Evolutionary conservation across 192 early-diverging fungal genomes (phyloP), one percentile per base, ranked within the genome.

Genomic region (Coemansia sp.): DNA sequence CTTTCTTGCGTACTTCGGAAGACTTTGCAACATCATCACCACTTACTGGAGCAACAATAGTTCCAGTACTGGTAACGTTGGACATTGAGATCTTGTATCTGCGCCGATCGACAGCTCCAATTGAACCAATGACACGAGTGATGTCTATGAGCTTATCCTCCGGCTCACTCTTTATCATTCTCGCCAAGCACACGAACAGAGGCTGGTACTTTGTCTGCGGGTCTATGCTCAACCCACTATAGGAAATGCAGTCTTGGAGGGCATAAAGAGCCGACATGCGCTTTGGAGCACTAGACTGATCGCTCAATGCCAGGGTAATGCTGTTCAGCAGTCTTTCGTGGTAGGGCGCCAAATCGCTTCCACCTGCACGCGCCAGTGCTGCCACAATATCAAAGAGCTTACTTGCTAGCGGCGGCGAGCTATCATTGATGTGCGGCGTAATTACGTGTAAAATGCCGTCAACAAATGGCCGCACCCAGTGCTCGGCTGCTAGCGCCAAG

Each of bases 41-140:
- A 16, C 6, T 33, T 21, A 13, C 64, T 19, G 39, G n/a, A 6
- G 59, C n/a, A 26, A 14, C 43, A 7, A n/a, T 21, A 4, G 47
- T 16, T 6, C 9, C 42, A 6, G 30, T 42, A 23, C 47, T 19
- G 4, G 62, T 39, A 32, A 60, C 26, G 10, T 46, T 49, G 19
- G 44, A 4, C 38, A 30, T n/a, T 11, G 64, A 62, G 23, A 55
- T 50, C 47, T 67, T 70, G 61, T 63, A 71, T 16, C 30, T 49
- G 79, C 97, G 96, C 30, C 95, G 95, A 86, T 99, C 97, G 17
- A 97, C 77, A 6, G 97, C 97, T 38, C 97, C 97, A 6, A 99
- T 84, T 35, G 95, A 94, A 40, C 97, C 97, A 63, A 99, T 88
- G 13, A 95, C 85, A 62, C 97, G 96, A 17, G 96, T 89, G 2